Percentiles rank a stretch among this genome's conserved stretches.
These are phyloP conservation scores for Echria macrotheca DNA, from an alignment of 495 filamentous ascomycete species.

Conservation along the genomic window DNA sequence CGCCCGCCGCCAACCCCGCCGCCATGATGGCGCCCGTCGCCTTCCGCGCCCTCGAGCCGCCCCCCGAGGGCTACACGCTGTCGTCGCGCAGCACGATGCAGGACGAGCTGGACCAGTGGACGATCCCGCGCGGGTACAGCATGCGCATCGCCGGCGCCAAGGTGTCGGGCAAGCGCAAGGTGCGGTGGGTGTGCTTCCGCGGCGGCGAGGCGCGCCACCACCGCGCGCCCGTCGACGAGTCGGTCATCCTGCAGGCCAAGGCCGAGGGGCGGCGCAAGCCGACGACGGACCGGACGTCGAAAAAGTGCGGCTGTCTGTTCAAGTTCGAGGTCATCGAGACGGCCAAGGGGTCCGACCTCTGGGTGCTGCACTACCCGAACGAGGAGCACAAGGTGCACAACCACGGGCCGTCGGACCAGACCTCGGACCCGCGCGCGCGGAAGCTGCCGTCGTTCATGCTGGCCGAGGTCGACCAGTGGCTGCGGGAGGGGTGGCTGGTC, in stretches of 20 bases:
- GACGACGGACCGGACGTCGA: constrained; percentile 30
- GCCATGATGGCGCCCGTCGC: constrained; percentile 13
- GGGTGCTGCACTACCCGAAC: constrained; percentile 33
- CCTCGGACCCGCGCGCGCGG: constrained; percentile 28
- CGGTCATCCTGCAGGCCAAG: constrained; percentile 23
- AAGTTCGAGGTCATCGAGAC: constrained; percentile 35
- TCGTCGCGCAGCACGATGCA: constrained; percentile 30
- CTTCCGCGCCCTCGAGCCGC: constrained; percentile 27
- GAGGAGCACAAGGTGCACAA: constrained; percentile 35
- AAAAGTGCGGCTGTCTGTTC: constrained; percentile 35
- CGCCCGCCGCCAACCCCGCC: constrained; percentile 6
- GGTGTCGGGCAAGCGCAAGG: constrained; percentile 31
- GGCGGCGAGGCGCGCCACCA: constrained; percentile 33
- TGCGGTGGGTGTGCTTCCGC: constrained; percentile 35
- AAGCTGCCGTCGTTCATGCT: constrained; percentile 26
- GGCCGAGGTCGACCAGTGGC: constrained; percentile 30
- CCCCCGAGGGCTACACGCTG: constrained; percentile 28
- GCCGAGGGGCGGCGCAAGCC: constrained; percentile 30
- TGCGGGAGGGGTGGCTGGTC: constrained; percentile 30
- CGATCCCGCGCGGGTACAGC: constrained; percentile 34
- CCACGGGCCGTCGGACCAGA: constrained; percentile 30
- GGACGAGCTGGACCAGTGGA: constrained; percentile 32
- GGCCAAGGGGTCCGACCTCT: constrained; percentile 26
- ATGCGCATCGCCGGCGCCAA: constrained; percentile 37
- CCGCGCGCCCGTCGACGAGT: constrained; percentile 26